Evolutionary conservation across 192 early-diverging fungal species (phyloP).

Genomic region (Coemansia sp.): DNA sequence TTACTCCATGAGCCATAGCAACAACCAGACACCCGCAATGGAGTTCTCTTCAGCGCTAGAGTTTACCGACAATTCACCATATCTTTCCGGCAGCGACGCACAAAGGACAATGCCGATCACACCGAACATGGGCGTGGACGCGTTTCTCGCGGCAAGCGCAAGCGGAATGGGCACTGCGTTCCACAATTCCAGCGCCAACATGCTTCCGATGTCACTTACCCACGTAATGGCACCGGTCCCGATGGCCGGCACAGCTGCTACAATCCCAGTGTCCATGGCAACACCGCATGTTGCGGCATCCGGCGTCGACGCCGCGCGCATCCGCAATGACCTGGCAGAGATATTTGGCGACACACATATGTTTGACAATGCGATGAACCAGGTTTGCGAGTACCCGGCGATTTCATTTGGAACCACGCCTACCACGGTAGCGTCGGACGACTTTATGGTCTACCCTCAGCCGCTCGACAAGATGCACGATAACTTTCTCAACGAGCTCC

Average conservation of each 20-base stretch:
- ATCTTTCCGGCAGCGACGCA: conserved; percentile 9
- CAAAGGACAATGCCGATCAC: conserved; percentile 24
- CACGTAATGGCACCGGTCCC: neutral
- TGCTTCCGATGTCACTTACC: neutral
- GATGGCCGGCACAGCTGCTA: neutral
- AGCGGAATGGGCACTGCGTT: conserved; percentile 2
- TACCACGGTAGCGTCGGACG: neutral
- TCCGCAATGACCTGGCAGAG: neutral
- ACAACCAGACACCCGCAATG: conserved; percentile 4
- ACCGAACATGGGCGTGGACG: conserved; percentile 26
- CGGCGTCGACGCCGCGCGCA: neutral
- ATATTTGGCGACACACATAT: conserved; percentile 5
- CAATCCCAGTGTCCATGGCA: neutral
- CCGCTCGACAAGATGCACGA: conserved; percentile 7
- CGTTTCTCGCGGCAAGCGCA: conserved; percentile 11
- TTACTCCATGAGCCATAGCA: conserved; percentile 1
- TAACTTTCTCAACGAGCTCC: neutral
- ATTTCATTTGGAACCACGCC: neutral
- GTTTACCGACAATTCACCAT: conserved; percentile 6
- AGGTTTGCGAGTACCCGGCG: neutral
- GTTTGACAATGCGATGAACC: neutral
- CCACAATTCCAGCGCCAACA: conserved; percentile 3
- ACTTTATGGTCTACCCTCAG: neutral
- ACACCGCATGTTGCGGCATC: neutral
- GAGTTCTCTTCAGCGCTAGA: neutral